A percentile compares a stretch with the other conserved stretches of the same genome.
Conservation (phyloP, 2,329 filamentous ascomycete genomes). For the Periconia macrospinosa region DNA sequence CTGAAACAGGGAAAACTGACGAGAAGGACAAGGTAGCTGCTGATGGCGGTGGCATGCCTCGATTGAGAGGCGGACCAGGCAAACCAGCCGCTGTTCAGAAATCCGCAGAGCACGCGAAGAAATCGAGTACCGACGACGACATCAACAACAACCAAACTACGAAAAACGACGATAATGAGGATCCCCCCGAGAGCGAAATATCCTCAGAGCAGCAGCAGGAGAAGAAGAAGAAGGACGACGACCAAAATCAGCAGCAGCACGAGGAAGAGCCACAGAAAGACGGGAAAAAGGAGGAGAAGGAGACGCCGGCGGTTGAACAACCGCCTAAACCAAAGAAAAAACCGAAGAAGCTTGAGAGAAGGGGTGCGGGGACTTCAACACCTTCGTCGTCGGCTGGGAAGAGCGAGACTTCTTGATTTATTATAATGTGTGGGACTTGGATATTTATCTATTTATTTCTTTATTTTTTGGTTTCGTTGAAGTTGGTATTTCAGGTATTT, state of each 20-base stretch:
- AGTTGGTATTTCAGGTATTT: too few species aligned
- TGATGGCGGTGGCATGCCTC: constrained; percentile 8
- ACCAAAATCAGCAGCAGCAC: background rate
- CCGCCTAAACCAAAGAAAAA: constrained; percentile 37
- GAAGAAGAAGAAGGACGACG: constrained; percentile 4
- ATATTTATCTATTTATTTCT: too few species aligned
- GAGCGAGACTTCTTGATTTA: too few species aligned
- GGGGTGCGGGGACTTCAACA: constrained; percentile 16
- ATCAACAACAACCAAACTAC: constrained; percentile 2
- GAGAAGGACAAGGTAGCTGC: background rate
- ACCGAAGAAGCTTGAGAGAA: constrained; percentile 41
- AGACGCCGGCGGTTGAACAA: constrained; percentile 8
- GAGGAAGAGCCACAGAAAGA: background rate
- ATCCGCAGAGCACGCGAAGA: constrained; percentile 4
- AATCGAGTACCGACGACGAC: background rate
- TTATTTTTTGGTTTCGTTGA: too few species aligned
- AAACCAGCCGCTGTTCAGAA: constrained; percentile 14
- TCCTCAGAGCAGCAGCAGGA: background rate
- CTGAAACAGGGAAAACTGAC: constrained; percentile 1
- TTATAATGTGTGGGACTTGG: background rate
- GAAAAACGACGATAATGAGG: background rate
- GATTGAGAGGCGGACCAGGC: constrained; percentile 13
- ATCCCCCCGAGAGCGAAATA: constrained; percentile 4
- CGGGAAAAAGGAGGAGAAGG: constrained; percentile 1
- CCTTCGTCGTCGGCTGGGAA: background rate